These are phyloP conservation scores for Shiraia bambusicola DNA, from an alignment of 2,329 filamentous ascomycete species.

Conservation along the genomic window DNA sequence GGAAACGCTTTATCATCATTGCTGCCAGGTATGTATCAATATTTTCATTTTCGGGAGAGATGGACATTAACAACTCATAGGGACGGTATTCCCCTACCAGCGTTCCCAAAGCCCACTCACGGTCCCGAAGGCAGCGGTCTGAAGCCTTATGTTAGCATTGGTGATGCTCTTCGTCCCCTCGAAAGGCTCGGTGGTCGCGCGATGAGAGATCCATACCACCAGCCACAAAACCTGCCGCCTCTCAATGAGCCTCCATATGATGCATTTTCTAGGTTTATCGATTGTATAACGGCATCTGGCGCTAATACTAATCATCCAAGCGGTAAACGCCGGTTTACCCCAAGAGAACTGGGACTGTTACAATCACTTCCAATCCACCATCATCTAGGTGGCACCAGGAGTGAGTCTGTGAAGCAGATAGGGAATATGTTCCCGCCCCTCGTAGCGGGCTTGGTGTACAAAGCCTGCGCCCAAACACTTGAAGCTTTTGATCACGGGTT, in stretches of 20 bases:
- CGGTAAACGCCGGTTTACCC: constrained; percentile 18
- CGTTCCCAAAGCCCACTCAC: constrained; percentile 30
- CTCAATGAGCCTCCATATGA: not conserved
- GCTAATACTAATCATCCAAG: constrained; percentile 18
- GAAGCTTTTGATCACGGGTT: constrained; percentile 30
- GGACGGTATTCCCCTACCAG: constrained; percentile 27
- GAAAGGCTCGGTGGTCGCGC: not conserved
- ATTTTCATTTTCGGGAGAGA: not conserved
- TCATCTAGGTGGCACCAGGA: constrained; percentile 10
- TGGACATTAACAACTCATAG: constrained; percentile 13
- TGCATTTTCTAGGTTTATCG: no score
- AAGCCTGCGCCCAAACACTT: constrained; percentile 8
- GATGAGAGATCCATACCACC: constrained; percentile 19
- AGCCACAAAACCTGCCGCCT: constrained; percentile 9
- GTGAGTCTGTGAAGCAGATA: constrained; percentile 15
- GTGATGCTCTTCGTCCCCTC: constrained; percentile 21
- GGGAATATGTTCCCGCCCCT: constrained; percentile 28
- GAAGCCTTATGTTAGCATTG: constrained; percentile 19
- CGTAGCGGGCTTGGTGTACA: constrained; percentile 13
- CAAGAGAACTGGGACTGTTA: constrained; percentile 17
- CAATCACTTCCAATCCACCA: constrained; percentile 21
- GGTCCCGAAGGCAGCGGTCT: constrained; percentile 25
- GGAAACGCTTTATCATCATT: constrained; percentile 32
- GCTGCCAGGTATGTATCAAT: constrained; percentile 22
- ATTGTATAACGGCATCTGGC: constrained; percentile 20